phyloP scores from a whole-genome alignment of 2,329 filamentous ascomycete genomes.

The Xylariaceae sp. region DNA sequence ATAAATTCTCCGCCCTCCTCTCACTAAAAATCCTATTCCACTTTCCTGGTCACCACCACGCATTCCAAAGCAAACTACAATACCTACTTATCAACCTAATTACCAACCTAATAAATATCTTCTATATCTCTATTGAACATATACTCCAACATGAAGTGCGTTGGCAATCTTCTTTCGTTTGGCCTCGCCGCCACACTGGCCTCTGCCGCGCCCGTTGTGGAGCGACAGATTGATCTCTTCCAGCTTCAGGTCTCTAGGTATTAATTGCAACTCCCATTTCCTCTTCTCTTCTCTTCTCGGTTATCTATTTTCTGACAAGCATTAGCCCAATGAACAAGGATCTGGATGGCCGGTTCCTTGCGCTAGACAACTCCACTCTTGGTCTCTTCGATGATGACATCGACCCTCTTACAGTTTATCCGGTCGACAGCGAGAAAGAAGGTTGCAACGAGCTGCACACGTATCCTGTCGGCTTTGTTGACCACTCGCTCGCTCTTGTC shows the following conservation, averaged over 20 bases:
- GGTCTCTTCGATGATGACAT: conserved; percentile 35
- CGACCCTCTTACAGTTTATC: conserved; percentile 35
- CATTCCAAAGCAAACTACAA: background rate
- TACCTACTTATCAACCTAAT: background rate
- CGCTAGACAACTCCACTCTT: conserved; percentile 34
- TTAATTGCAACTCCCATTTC: conserved; percentile 6
- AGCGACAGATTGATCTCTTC: conserved; percentile 31
- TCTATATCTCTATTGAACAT: background rate
- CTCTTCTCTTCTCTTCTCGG: background rate
- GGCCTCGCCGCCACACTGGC: conserved; percentile 27
- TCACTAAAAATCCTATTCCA: background rate
- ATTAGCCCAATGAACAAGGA: conserved; percentile 20
- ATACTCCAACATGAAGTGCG: conserved; percentile 33
- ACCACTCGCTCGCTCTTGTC: conserved; percentile 43
- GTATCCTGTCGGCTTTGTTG: conserved; percentile 40
- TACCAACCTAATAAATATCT: background rate
- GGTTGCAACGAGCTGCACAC: conserved; percentile 41
- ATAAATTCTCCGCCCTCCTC: background rate
- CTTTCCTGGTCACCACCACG: background rate
- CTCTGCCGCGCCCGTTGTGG: conserved; percentile 27
- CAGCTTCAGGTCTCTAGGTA: conserved; percentile 34
- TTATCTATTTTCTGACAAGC: conserved; percentile 5
- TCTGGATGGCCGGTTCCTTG: conserved; percentile 40
- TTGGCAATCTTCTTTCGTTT: conserved; percentile 27
- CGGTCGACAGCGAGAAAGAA: conserved; percentile 30